Conservation (phyloP, 257 asterid species). For the Nicotiana noctiflora region DNA sequence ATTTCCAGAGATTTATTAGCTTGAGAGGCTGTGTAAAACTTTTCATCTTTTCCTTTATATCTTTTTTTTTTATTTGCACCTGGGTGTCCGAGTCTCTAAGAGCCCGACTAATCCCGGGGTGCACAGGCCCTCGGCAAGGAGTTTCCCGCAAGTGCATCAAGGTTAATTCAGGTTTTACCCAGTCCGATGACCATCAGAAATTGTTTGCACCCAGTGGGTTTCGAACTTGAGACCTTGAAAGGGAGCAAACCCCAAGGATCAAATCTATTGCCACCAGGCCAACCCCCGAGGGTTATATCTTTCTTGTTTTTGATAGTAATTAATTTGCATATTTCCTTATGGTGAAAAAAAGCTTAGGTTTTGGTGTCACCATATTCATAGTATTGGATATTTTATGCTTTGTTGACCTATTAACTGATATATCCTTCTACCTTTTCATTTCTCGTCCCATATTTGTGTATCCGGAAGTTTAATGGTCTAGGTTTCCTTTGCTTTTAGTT, state of each 20-base stretch:
- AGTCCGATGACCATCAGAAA: too few species aligned
- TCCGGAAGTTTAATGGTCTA: background rate
- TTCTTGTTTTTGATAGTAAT: background rate
- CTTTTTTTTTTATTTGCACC: too few species aligned
- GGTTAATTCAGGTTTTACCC: too few species aligned
- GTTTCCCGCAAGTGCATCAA: too few species aligned
- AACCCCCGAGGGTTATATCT: background rate
- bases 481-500: background rate
- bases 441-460: background rate
- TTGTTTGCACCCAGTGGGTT: too few species aligned
- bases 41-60: background rate
- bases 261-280: too few species aligned
- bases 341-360: background rate
- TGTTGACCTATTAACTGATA: background rate
- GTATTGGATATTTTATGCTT: background rate
- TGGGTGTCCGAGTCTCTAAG: too few species aligned
- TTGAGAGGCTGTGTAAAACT: background rate
- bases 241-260: too few species aligned
- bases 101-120: too few species aligned
- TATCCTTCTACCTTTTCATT: background rate
- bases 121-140: too few species aligned
- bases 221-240: too few species aligned
- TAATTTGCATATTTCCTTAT: background rate
- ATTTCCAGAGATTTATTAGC: background rate
- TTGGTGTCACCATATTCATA: background rate